Percentiles rank a stretch among this genome's conserved stretches.
Conservation (phyloP, 2,329 filamentous ascomycete species). For the Elsinoe fawcettii region DNA sequence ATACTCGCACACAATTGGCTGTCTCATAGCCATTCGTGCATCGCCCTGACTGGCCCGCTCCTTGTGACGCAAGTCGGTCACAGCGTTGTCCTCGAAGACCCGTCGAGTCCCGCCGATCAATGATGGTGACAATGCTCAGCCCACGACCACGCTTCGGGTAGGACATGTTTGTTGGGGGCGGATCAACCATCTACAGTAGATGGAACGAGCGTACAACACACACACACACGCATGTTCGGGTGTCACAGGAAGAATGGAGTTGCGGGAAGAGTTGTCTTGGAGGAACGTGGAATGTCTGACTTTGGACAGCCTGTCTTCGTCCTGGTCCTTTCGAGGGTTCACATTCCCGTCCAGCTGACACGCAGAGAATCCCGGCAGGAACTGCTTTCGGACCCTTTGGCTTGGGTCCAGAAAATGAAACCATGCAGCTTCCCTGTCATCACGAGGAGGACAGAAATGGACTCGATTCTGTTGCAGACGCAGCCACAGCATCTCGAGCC, state of each 20-base stretch:
- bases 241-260: background rate
- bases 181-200: background rate
- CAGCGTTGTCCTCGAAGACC: background rate
- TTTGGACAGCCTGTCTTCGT: constrained; percentile 2
- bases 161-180: background rate
- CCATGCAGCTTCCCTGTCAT: constrained; percentile 4
- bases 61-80: constrained; percentile 8
- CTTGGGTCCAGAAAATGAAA: constrained; percentile 4
- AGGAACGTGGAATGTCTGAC: constrained; percentile 14
- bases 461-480: background rate
- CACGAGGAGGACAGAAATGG: background rate
- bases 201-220: background rate
- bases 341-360: constrained; percentile 1
- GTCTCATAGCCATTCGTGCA: background rate
- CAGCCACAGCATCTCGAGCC: background rate
- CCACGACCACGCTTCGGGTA: background rate
- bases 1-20: background rate
- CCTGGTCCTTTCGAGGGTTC: background rate
- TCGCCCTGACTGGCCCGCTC: constrained; percentile 5
- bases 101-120: constrained; percentile 3
- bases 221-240: background rate
- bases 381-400: constrained; percentile 5
- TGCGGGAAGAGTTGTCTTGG: constrained; percentile 4
- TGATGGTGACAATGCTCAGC: background rate
- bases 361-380: constrained; percentile 7